Conservation (phyloP, 2,329 filamentous ascomycete genomes). For the Microsporum ferrugineum region DNA sequence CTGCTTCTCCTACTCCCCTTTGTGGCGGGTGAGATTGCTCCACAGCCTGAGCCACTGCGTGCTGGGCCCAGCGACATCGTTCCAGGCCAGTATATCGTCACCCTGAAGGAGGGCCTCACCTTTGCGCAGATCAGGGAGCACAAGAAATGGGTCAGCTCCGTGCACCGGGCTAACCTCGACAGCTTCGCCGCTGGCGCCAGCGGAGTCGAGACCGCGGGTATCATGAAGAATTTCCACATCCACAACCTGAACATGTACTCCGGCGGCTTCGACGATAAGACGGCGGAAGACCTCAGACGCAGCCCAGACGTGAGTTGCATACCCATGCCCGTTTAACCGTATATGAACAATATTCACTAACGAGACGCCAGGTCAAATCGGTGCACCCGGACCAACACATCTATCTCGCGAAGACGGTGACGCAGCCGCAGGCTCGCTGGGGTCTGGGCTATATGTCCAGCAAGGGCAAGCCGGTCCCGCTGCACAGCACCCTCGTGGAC, state of each 20-base stretch:
- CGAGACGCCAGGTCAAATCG: slow-evolving; percentile 1
- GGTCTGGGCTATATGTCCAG: slow-evolving; percentile 8
- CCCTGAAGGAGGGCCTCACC: slow-evolving; percentile 9
- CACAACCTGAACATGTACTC: slow-evolving; percentile 9
- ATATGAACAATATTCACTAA: background rate
- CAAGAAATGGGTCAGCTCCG: slow-evolving; percentile 4
- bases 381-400: slow-evolving; percentile 7
- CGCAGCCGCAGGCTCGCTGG: slow-evolving; percentile 6
- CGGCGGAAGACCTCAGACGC: slow-evolving; percentile 6
- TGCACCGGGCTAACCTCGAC: slow-evolving; percentile 8
- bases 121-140: slow-evolving; percentile 3
- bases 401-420: slow-evolving; percentile 6
- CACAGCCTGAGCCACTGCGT: background rate
- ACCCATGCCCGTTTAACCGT: too few relatives aligned
- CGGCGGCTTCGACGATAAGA: slow-evolving; percentile 8
- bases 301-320: slow-evolving; percentile 7
- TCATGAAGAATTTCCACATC: slow-evolving; percentile 7
- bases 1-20: background rate
- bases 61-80: slow-evolving; percentile 2
- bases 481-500: background rate
- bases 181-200: slow-evolving; percentile 3
- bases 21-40: background rate
- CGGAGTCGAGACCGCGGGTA: slow-evolving; percentile 5
- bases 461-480: slow-evolving; percentile 4
- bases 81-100: slow-evolving; percentile 10